Evolutionary conservation across 1,284 basidiomycete genomes (phyloP), one percentile per base, ranked within the genome.

Genomic region (Filobasidium uniguttulatum): DNA sequence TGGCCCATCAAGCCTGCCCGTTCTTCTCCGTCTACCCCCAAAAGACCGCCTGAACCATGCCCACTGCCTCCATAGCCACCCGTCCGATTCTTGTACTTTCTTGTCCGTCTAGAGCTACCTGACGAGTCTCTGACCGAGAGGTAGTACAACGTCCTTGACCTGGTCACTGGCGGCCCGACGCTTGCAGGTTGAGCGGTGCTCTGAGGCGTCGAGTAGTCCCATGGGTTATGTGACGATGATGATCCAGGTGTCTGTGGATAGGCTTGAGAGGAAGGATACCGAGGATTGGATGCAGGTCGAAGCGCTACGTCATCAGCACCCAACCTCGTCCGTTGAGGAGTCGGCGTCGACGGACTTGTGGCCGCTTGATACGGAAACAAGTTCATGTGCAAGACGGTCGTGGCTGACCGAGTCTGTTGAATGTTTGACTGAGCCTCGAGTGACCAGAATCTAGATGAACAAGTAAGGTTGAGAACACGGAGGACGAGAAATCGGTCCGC

Each of bases 101-200:
- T 58, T 31, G 50, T 48, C 10, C 69, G 58, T 44, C 37, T 68
- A 68, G 38, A 72, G 64, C 55, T 29, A 28, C 46, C 59, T 46
- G 75, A 76, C 3, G 88, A 89, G 70, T 96, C 87, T 56, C 93
- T 78, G 67, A 89, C 89, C 9, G 90, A 96, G 52, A 96, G 82
- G 69, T 94, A 99, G 62, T 96, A 80, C 46, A 90, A 79, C 3
- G 93, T 97, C 44, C 93, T 72, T 1, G 86, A 91, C 58, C 93
- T 82, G 17, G 84, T 90, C 20, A 68, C 60, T 2, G 65, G 67
- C 38, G 55, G 52, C 10, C 25, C 54, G 4, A 5, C 14, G 12
- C 9, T n/a, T 43, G 40, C 25, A 22, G 40, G 8, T 22, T 6
- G 8, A 25, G 20, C 17, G 9, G 14, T 5, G 9, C 40, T 25